phyloP scores from a whole-genome alignment of 768 basidiomycete genomes.

The Rossbeevera mucosa region DNA sequence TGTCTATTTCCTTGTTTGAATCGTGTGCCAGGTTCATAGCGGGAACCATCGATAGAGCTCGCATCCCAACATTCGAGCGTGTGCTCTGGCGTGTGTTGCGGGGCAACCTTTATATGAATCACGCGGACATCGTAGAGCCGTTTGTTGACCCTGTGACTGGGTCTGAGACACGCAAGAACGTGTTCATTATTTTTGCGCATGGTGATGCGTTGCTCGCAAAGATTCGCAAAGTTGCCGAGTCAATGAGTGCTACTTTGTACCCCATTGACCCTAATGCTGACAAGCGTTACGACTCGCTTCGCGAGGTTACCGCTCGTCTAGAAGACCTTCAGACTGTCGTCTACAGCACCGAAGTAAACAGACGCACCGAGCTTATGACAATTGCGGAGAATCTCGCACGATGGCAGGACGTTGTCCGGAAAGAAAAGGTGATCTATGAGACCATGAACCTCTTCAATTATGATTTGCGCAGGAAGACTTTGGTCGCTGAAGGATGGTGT shows the following conservation, averaged over 20 bases:
- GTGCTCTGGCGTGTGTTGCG: slow-evolving; percentile 97
- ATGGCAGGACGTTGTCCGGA: slow-evolving; percentile 92
- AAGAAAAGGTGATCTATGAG: slow-evolving; percentile 96
- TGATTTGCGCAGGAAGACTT: slow-evolving; percentile 87
- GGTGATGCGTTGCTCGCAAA: slow-evolving; percentile 89
- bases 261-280: slow-evolving; percentile 94
- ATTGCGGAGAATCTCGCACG: slow-evolving; percentile 80
- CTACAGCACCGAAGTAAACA: slow-evolving; percentile 81
- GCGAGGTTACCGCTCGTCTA: slow-evolving; percentile 81
- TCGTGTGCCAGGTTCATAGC: slow-evolving; percentile 72
- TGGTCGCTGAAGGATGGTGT: slow-evolving; percentile 97
- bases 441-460: slow-evolving; percentile 95
- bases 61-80: slow-evolving; percentile 91
- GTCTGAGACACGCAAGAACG: slow-evolving; percentile 88
- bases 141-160: slow-evolving; percentile 86
- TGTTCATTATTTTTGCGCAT: slow-evolving; percentile 99
- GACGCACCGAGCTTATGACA: slow-evolving; percentile 76
- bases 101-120: slow-evolving; percentile 99
- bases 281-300: slow-evolving; percentile 85
- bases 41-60: slow-evolving; percentile 90
- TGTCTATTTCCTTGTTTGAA: not conserved
- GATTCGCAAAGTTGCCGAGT: slow-evolving; percentile 97
- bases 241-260: slow-evolving; percentile 97
- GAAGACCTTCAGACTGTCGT: slow-evolving; percentile 89
- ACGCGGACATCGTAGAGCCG: slow-evolving; percentile 89